Conservation (phyloP, 2,329 filamentous ascomycete genomes). For the Rosellinia necatrix region DNA sequence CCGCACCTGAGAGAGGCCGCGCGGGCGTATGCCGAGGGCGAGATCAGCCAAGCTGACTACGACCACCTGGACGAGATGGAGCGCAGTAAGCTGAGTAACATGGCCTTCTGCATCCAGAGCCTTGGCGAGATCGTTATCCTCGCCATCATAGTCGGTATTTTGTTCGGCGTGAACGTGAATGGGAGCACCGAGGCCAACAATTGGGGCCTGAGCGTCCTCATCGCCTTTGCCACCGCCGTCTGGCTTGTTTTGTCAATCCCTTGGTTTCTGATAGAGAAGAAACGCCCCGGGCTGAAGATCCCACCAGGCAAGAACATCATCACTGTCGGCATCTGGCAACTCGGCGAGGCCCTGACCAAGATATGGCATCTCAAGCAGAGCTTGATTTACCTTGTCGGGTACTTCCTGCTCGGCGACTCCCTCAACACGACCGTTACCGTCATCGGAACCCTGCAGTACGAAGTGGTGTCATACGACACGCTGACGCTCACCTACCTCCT, state of each 20-base stretch:
- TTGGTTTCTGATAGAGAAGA: conserved; percentile 70
- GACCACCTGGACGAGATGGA: conserved; percentile 65
- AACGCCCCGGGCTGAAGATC: conserved; percentile 58
- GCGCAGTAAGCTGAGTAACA: conserved; percentile 66
- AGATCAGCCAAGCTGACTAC: conserved; percentile 63
- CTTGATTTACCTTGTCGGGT: conserved; percentile 67
- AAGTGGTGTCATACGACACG: conserved; percentile 67
- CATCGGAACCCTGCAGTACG: conserved; percentile 67
- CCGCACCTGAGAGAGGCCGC: conserved; percentile 42
- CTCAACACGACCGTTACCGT: conserved; percentile 73
- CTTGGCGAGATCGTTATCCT: conserved; percentile 65
- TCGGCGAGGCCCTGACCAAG: conserved; percentile 60
- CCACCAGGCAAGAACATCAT: conserved; percentile 52
- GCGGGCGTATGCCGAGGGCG: conserved; percentile 44
- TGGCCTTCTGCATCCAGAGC: conserved; percentile 67
- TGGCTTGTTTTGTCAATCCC: conserved; percentile 68
- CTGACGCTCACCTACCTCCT: conserved; percentile 68
- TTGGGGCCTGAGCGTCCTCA: conserved; percentile 67
- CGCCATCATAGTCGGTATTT: conserved; percentile 67
- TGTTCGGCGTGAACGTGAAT: conserved; percentile 65
- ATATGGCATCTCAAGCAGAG: conserved; percentile 70
- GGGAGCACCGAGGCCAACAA: conserved; percentile 65
- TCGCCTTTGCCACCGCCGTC: conserved; percentile 66
- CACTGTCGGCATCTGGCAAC: conserved; percentile 65
- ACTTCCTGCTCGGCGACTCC: conserved; percentile 71